Percentiles rank a stretch among this genome's conserved stretches.
Evolutionary conservation across 768 basidiomycete species (phyloP).

Genomic region (Boletus bicolor): DNA sequence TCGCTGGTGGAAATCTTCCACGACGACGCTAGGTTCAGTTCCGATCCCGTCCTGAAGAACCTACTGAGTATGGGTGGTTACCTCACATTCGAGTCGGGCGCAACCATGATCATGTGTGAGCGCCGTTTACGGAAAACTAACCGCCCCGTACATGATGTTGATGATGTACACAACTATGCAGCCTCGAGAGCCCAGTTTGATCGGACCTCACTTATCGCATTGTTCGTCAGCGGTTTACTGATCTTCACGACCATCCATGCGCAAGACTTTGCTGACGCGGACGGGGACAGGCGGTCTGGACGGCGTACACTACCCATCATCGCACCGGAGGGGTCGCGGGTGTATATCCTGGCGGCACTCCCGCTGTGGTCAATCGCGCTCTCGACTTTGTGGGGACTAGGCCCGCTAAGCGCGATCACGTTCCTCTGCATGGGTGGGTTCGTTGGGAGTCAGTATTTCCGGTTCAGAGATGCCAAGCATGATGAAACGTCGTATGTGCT

Average conservation of each 20-base stretch:
- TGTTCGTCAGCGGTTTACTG: constrained; percentile 28
- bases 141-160: neutral
- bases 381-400: constrained; percentile 6
- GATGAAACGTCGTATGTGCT: constrained; percentile 12
- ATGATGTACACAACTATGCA: neutral
- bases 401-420: constrained; percentile 3
- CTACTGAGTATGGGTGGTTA: constrained; percentile 33
- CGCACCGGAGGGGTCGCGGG: constrained; percentile 12
- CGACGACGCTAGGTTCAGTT: constrained; percentile 29
- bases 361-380: constrained; percentile 10
- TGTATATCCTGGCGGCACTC: constrained; percentile 13
- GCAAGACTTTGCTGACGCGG: constrained; percentile 34
- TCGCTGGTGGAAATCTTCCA: constrained; percentile 23
- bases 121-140: neutral
- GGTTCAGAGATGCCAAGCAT: constrained; percentile 3
- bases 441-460: constrained; percentile 15
- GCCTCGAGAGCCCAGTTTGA: constrained; percentile 9
- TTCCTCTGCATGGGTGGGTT: constrained; percentile 12
- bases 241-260: constrained; percentile 38
- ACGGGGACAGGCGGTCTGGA: constrained; percentile 30
- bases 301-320: constrained; percentile 32
- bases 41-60: constrained; percentile 30
- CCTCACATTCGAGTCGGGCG: constrained; percentile 33
- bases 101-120: constrained; percentile 30
- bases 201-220: constrained; percentile 13